Evolutionary conservation across 2,329 filamentous ascomycete genomes (phyloP), one percentile per base, ranked within the genome.

Genomic region (Fusarium penzigii): DNA sequence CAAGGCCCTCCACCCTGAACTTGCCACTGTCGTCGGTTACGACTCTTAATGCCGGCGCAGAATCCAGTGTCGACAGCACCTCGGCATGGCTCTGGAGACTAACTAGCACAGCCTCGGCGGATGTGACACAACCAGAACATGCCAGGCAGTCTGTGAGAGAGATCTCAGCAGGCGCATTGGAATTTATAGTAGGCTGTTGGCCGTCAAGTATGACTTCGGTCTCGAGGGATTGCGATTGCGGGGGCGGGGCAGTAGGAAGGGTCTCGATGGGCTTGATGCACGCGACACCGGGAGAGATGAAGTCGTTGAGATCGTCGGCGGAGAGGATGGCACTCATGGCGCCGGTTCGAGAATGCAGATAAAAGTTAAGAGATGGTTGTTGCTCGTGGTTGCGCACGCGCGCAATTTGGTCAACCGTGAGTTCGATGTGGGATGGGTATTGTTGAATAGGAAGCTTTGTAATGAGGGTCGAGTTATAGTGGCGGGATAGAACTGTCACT

Each of bases 191-290:
- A 44, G 78, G 72, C 29, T 87, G 78, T 66, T 90, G 86, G 70
- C 95, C 93, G 78, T 97, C 94, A 63, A 93, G 92, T 50, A 93
- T 92, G 58, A 97, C 92, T 83, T 97, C 92, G 73, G 92, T 89
- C 61, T 83, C 80, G 66, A 78, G 72, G 57, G 65, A 57, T 38
- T 62, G 65, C 47, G 65, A 57, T 47, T 62, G 64, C 55, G 63
- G 62, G 58, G 65, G 57, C 53, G 68, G 62, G 59, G 82, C 79
- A 45, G 80, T 73, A 2, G 94, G 93, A 13, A 99, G 83, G 2
- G 91, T 95, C 72, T 99, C 94, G 69, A 99, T 82, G 29, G 94
- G 94, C 69, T 99, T 97, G 73, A 99, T 97, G 75, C 94, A 99
- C 57, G 94, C 94, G 67, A 99, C 92, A 57, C 93, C 92, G 13